Base-by-base conservation (phyloP, 2,329 filamentous ascomycete genomes). In the Fonsecaea pedrosoi region DNA sequence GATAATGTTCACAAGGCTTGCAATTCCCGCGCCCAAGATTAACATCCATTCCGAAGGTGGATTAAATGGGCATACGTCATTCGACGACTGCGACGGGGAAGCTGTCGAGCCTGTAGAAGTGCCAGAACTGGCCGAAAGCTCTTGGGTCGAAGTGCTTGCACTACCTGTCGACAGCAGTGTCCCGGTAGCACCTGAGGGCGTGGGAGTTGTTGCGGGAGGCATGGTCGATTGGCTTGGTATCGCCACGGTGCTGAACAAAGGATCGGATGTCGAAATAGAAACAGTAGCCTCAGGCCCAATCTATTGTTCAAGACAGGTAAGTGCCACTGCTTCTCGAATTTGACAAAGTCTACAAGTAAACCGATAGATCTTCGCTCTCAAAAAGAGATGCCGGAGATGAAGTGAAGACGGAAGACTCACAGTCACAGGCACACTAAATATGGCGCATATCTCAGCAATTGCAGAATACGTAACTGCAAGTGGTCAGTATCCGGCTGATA, bases 241-340 rank as follows among this genome's bases (percentile, higher is more conserved):
- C 1, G 54, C 70, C 18, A 69, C 55, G 2, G 70, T 73, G 42
- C 54, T 70, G 50, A 71, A 64, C n/a, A 73, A 57, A 12, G 60
- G 68, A 54, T 70, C 66, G 8, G 62, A 62, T 34, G 64, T 67
- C 9, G 62, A 42, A 8, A 58, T 63, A 15, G 50, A 21, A 18
- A 57, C 70, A 35, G 71, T 73, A 1, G 71, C 71, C 53, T 71
- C 69, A 3, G 71, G 71, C 9, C 67, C 63, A 45, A 70, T 62
- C 45, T 50, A 8, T 50, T 50, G 18, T 50, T 25, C 18, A 10
- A 18, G 15, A 50, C 45, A 50, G 25, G 45, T 50, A 50, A 50
- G 45, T 21, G 45, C 21, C n/a, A 6, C 21, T 21, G 5, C 10
- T 18, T 10, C 40, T 42, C 15, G 15, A n/a, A 42, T 18, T 13